Evolutionary conservation across 108 stramenopile species (phyloP), one percentile per base, ranked within the genome.

Genomic region (Bacterosira constricta): DNA sequence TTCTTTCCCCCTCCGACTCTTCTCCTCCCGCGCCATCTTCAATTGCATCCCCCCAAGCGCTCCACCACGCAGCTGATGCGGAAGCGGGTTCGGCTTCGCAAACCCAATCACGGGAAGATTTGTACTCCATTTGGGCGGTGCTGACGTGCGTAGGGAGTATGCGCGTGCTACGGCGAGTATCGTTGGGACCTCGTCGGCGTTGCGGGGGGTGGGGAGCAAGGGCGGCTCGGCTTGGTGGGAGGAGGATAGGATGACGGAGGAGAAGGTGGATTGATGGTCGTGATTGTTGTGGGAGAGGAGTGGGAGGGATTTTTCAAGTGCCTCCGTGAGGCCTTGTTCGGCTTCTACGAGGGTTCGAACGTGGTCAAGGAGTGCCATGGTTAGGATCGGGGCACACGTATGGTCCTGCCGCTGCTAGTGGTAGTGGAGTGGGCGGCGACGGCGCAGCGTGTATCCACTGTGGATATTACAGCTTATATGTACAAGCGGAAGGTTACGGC

Each of bases 51-150:
- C 85, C 32, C 88, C 93, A 71, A 94, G 58, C 12, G 87, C 86
- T 10, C 93, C 90, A 6, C 88, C 86, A 12, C 93, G 86, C 26
- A 94, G 47, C 53, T 94, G 93, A 83, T 94, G 89, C 1, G 93
- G 93, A 32, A 91, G 52, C 0, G 93, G 93, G 63, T 88, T 92
- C 34, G 93, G 93, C 12, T 89, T 94, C 38, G 85, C 71, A 71
- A 94, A 94, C 50, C 89, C 89, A 6, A 90, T 63, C 26, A 92
- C 87, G 34, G 93, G 93, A 12, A 88, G 73, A 27, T 76, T 73
- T 13, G 93, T 81, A 80, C 92, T 91, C 93, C 93, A 94, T 47
- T 83, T 88, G 18, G 86, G 86, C 13, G 93, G 93, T 21, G 93
- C 93, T 13, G 84, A 85, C 13, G 93, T 94, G 10, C 89, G 79